phyloP scores from a whole-genome alignment of 805 yeast genomes.

The Isabelozyma gotoi region DNA sequence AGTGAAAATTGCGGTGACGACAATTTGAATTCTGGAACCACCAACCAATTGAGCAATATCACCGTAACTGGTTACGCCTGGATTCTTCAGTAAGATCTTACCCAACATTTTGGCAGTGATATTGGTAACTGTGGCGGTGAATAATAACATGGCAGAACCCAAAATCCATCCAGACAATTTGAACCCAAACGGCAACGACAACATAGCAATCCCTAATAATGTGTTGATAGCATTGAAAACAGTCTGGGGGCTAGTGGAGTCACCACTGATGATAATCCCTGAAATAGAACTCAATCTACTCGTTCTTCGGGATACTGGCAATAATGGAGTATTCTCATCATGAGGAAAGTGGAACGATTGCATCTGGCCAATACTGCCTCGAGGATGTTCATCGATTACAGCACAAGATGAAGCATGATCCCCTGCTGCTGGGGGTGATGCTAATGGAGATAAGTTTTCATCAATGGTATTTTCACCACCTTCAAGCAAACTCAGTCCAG shows the following conservation, averaged over 20 bases:
- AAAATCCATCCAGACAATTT: constrained; percentile 65
- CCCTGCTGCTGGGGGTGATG: constrained; percentile 13
- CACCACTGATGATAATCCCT: constrained; percentile 13
- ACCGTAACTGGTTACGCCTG: constrained; percentile 51
- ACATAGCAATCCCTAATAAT: constrained; percentile 71
- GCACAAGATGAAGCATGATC: background rate
- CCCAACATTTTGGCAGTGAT: constrained; percentile 58
- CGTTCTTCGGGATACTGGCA: background rate
- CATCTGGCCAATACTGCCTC: constrained; percentile 2
- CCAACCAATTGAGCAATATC: constrained; percentile 55
- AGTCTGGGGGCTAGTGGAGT: constrained; percentile 67
- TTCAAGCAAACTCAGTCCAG: constrained; percentile 16
- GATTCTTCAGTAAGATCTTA: constrained; percentile 39
- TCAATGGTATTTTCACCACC: constrained; percentile 9
- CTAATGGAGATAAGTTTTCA: constrained; percentile 20
- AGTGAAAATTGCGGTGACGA: constrained; percentile 50
- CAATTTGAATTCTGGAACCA: constrained; percentile 43
- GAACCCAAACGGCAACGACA: constrained; percentile 71
- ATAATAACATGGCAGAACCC: constrained; percentile 43
- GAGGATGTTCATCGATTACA: constrained; percentile 10
- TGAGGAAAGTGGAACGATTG: constrained; percentile 16
- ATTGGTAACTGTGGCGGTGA: constrained; percentile 50
- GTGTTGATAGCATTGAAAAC: constrained; percentile 70
- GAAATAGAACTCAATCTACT: constrained; percentile 3
- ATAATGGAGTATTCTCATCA: constrained; percentile 9